Conservation (phyloP, 768 basidiomycete genomes). For the Leccinum arenicola region DNA sequence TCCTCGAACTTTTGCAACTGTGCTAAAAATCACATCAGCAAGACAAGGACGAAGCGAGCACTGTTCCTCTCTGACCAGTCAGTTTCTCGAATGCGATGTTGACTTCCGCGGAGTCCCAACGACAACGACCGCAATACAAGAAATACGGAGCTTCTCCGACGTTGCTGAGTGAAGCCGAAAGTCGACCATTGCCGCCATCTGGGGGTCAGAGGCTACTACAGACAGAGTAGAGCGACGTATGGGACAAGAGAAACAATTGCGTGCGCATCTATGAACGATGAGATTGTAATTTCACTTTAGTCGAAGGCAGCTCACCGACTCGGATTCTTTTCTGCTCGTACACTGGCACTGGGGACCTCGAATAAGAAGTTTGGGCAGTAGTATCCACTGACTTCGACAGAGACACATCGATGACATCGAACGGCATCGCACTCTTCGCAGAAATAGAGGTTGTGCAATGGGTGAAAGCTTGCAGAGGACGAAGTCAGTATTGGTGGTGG, state of each 20-base stretch:
- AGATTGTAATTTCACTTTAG: background rate
- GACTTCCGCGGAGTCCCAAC: slow-evolving; percentile 92
- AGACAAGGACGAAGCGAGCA: background rate
- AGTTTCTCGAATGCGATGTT: slow-evolving; percentile 96
- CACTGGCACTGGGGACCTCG: slow-evolving; percentile 96
- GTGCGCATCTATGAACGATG: slow-evolving; percentile 70
- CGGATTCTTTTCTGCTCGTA: slow-evolving; percentile 91
- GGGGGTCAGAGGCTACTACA: slow-evolving; percentile 86
- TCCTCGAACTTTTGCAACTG: slow-evolving; percentile 92
- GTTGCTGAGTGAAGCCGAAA: slow-evolving; percentile 49
- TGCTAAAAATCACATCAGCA: slow-evolving; percentile 42
- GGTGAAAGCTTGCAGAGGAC: slow-evolving; percentile 78
- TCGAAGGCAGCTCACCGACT: slow-evolving; percentile 47
- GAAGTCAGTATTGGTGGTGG: slow-evolving; percentile 77
- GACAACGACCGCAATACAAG: slow-evolving; percentile 87
- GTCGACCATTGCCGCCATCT: slow-evolving; percentile 55
- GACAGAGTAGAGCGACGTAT: slow-evolving; percentile 86
- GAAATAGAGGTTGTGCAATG: slow-evolving; percentile 85
- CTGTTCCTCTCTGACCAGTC: slow-evolving; percentile 62
- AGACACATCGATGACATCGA: slow-evolving; percentile 88
- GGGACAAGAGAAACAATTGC: slow-evolving; percentile 97
- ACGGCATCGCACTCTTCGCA: slow-evolving; percentile 99
- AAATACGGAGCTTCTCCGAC: slow-evolving; percentile 88
- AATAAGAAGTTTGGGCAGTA: slow-evolving; percentile 99
- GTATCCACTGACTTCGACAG: slow-evolving; percentile 92